Base-by-base conservation (phyloP, 306 rosid species). In the Arachis stenosperma region DNA sequence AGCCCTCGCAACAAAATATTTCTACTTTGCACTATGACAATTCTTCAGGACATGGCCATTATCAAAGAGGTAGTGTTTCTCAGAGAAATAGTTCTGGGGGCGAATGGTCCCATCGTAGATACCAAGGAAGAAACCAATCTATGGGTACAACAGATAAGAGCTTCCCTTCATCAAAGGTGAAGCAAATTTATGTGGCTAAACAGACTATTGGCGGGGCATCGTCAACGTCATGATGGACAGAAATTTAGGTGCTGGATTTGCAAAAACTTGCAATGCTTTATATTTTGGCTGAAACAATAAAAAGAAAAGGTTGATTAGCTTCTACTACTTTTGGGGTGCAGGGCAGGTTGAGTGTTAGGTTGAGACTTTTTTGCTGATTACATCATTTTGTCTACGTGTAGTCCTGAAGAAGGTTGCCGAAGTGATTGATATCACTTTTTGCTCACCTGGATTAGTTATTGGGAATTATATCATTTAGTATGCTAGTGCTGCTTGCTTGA, bases 111-210 rank as follows among this genome's bases (percentile, higher is more conserved):
- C 92, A 88, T 57, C 88, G 97, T 43, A 86, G 96, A 79, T 89
- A 81, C 86, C 92, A 88, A 44, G 97, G 94, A 82, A 88, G 97
- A 80, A 93, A 81, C 78, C 97, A 85, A 73, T 75, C 90, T 60
- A 0, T 48, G 67, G 94, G 90, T 14, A 77, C 88, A 5, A 77
- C 88, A 5, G 97, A 91, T 30, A 88, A 88, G 82, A 85, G 65
- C 81, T 90, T 81, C 27, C 73, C 91, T 43, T 77, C 96, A 3
- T 70, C 91, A 1, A 93, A 93, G 80, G 81, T 84, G 79, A 93
- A 93, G 81, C 98, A 93, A 78, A 84, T 93, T 47, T 93, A 93
- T 67, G 98, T 91, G 79, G 97, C 97, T 53, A 93, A 91, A 73
- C 98, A 89, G 87, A 76, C 95, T 62, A 78, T 83, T 29, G 78